Conservation (phyloP, 1,139 yeast species). For the Geotrichum fermentans region DNA sequence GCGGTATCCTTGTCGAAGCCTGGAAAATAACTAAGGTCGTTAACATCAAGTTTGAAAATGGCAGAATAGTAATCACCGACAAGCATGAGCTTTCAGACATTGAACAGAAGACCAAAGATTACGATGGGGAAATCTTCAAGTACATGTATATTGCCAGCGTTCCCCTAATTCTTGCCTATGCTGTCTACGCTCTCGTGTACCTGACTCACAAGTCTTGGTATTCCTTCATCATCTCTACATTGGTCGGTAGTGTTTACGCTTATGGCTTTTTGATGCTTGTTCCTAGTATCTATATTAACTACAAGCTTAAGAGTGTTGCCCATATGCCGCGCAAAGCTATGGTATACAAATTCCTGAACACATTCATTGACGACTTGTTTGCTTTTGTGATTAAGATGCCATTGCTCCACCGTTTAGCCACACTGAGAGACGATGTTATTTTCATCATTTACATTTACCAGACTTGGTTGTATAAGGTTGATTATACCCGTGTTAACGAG, state of each 20-base stretch:
- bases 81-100: constrained; percentile 38
- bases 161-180: constrained; percentile 40
- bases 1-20: constrained; percentile 41
- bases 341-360: constrained; percentile 42
- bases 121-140: constrained; percentile 41
- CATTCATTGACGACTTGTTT: constrained; percentile 42
- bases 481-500: constrained; percentile 40
- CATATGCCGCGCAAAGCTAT: constrained; percentile 42
- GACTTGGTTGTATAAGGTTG: constrained; percentile 41
- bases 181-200: constrained; percentile 38
- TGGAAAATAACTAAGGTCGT: constrained; percentile 43
- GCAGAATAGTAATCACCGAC: constrained; percentile 32
- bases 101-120: constrained; percentile 41
- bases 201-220: constrained; percentile 43
- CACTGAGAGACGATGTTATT: constrained; percentile 41
- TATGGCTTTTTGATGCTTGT: constrained; percentile 42
- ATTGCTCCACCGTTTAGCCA: constrained; percentile 40
- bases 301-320: constrained; percentile 42
- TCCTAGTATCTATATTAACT: constrained; percentile 42
- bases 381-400: constrained; percentile 43
- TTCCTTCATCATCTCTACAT: constrained; percentile 39
- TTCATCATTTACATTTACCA: constrained; percentile 41
- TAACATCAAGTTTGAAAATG: constrained; percentile 30
- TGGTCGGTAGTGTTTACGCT: constrained; percentile 43
- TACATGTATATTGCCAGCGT: constrained; percentile 39